Evolutionary conservation across 1,284 basidiomycete genomes (phyloP).

Genomic region (Stygiomarasmius scandens): DNA sequence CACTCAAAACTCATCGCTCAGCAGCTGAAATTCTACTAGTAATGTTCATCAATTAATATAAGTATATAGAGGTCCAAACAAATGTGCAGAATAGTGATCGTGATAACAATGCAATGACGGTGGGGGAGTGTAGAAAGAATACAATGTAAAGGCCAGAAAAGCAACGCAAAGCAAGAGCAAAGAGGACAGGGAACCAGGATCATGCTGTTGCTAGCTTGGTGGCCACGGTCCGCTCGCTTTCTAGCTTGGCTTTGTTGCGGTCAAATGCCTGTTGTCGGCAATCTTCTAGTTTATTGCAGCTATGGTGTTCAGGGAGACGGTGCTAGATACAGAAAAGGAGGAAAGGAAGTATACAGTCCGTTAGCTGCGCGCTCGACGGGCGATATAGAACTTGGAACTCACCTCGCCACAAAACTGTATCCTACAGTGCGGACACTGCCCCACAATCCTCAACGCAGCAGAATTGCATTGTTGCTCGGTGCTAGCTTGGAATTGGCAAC

Average conservation of each 20-base stretch:
- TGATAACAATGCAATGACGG: neutral
- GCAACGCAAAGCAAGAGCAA: neutral
- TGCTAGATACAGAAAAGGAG: conserved; percentile 51
- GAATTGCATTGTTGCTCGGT: conserved; percentile 70
- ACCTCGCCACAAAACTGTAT: conserved; percentile 77
- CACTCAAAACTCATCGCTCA: neutral
- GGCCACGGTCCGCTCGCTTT: conserved; percentile 83
- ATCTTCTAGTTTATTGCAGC: conserved; percentile 76
- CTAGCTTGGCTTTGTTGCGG: conserved; percentile 82
- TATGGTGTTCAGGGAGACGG: conserved; percentile 82
- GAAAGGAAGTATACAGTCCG: conserved; percentile 14
- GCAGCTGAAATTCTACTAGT: neutral
- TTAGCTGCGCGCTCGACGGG: conserved; percentile 2
- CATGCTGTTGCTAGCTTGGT: conserved; percentile 82
- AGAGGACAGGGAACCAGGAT: conserved; percentile 21
- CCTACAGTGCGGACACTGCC: conserved; percentile 79
- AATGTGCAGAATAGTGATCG: neutral
- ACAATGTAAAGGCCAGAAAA: neutral
- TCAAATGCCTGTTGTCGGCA: conserved; percentile 85
- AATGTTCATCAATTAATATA: neutral
- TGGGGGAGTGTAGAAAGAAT: conserved; percentile 2
- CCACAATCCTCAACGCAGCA: conserved; percentile 79
- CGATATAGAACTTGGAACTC: conserved; percentile 46
- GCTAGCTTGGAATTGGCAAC: conserved; percentile 74
- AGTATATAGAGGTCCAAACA: neutral